Evolutionary conservation across 164 flowering plant genomes (phyloP).

Genomic region (Buxus sempervirens): DNA sequence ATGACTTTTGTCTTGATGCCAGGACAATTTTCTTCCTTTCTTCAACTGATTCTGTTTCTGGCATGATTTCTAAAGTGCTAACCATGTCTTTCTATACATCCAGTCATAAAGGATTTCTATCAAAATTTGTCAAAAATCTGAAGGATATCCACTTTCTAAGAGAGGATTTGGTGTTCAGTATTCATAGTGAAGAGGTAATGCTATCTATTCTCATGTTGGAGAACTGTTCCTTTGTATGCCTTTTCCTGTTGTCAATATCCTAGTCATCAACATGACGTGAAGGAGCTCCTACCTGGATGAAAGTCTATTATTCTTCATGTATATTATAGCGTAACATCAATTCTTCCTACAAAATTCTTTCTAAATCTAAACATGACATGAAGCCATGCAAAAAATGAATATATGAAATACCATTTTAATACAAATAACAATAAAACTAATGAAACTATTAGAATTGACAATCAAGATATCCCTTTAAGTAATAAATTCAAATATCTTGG

Average conservation of each 20-base stretch:
- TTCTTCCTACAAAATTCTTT: too few relatives aligned
- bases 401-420: too few relatives aligned
- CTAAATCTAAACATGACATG: neutral
- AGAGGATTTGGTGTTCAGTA: slow-evolving; percentile 83
- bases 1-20: neutral
- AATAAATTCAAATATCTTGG: too few relatives aligned
- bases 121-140: slow-evolving; percentile 59
- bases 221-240: slow-evolving; percentile 1
- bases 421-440: too few relatives aligned
- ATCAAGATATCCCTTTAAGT: too few relatives aligned
- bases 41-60: neutral
- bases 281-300: neutral
- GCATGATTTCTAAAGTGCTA: slow-evolving; percentile 3
- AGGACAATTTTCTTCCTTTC: neutral
- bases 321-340: too few relatives aligned
- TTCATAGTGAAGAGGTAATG: slow-evolving; percentile 88
- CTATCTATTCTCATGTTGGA: neutral
- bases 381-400: too few relatives aligned
- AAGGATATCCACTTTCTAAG: slow-evolving; percentile 80
- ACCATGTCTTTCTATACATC: slow-evolving; percentile 11
- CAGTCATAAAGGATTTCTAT: slow-evolving; percentile 89
- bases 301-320: neutral
- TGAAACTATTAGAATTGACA: too few relatives aligned
- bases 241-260: neutral
- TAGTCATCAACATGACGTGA: neutral